A percentile compares a stretch with the other conserved stretches of the same genome.
These are phyloP conservation scores for Aspergillus sergii DNA, from an alignment of 2,329 filamentous ascomycete genomes.

Conservation along the genomic window DNA sequence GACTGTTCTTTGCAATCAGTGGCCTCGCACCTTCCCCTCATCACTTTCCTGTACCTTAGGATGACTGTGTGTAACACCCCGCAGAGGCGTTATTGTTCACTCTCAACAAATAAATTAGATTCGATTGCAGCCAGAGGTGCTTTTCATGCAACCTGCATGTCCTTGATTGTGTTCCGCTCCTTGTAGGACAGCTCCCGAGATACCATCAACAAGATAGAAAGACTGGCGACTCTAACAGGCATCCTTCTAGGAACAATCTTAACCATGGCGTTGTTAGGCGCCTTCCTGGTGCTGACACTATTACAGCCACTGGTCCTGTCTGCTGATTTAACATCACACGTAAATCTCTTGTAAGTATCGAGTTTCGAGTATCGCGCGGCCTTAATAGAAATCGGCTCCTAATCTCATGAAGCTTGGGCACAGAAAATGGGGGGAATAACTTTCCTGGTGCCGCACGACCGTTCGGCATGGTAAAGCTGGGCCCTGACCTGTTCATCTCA, in stretches of 20 bases:
- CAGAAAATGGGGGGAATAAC: constrained; percentile 43
- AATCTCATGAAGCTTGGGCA: constrained; percentile 29
- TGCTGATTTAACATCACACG: constrained; percentile 28
- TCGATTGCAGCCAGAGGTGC: neutral
- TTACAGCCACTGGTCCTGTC: constrained; percentile 15
- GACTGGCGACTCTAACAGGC: constrained; percentile 6
- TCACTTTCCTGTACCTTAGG: neutral
- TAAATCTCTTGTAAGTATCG: constrained; percentile 32
- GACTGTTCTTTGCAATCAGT: constrained; percentile 13
- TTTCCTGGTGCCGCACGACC: constrained; percentile 46
- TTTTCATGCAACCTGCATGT: neutral
- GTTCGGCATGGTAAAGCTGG: constrained; percentile 48
- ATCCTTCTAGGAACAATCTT: constrained; percentile 5
- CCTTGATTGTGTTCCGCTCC: neutral
- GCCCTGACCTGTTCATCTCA: constrained; percentile 41
- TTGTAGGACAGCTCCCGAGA: constrained; percentile 7
- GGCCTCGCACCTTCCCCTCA: constrained; percentile 5
- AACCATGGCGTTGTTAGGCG: constrained; percentile 13
- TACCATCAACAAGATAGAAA: neutral
- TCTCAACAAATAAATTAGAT: neutral
- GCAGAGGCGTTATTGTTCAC: neutral
- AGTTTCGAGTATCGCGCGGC: neutral
- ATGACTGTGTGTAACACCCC: neutral
- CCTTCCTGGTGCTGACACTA: constrained; percentile 19
- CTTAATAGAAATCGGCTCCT: neutral